phyloP scores from a whole-genome alignment of 2,329 filamentous ascomycete species.

The Hymenoscyphus infarciens region DNA sequence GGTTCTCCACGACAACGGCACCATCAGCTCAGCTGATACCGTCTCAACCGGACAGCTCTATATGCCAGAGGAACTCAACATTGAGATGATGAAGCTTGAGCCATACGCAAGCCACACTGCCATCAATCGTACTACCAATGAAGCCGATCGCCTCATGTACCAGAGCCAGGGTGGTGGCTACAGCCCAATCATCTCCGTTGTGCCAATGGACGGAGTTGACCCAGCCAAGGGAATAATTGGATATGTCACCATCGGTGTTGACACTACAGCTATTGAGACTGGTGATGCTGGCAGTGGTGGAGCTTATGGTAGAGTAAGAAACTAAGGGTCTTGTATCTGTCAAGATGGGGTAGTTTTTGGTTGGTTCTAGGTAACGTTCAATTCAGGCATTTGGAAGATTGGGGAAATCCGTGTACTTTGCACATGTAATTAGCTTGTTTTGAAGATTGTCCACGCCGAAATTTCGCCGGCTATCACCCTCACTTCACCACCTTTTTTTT shows the following conservation, averaged over 20 bases:
- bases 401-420: no score
- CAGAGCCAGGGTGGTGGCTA: constrained; percentile 30
- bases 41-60: constrained; percentile 13
- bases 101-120: constrained; percentile 12
- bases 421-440: no score
- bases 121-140: constrained; percentile 16
- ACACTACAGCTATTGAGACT: constrained; percentile 25
- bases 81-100: constrained; percentile 12
- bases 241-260: constrained; percentile 37
- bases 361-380: no score
- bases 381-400: no score
- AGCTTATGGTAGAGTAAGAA: not conserved
- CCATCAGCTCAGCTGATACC: constrained; percentile 5
- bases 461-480: no score
- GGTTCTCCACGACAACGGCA: constrained; percentile 9
- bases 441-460: no score
- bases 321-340: not conserved
- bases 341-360: not conserved
- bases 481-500: not conserved
- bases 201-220: constrained; percentile 35
- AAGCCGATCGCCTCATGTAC: constrained; percentile 22
- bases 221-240: constrained; percentile 36
- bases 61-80: constrained; percentile 8
- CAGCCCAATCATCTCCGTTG: constrained; percentile 34
- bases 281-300: not conserved